phyloP scores from a whole-genome alignment of 176 grass and related monocot species.

The Hsuehochloa calcarea region DNA sequence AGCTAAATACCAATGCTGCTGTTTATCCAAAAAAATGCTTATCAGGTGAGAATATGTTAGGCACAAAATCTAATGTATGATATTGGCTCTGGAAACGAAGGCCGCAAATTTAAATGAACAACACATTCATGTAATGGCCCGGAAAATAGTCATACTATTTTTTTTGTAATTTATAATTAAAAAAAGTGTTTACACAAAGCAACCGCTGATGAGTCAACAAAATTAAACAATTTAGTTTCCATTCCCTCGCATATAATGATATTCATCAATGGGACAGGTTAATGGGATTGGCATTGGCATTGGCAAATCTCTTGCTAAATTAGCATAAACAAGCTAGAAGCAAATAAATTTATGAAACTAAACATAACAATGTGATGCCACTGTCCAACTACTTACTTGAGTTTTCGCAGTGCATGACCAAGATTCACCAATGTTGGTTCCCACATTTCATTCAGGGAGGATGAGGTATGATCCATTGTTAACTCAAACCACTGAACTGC shows the following conservation, averaged over 20 bases:
- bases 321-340: conserved; percentile 18
- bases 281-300: background rate
- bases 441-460: conserved; percentile 86
- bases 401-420: conserved; percentile 76
- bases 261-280: conserved; percentile 6
- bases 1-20: conserved; percentile 8
- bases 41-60: conserved; percentile 17
- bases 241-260: conserved; percentile 20
- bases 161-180: conserved; percentile 2
- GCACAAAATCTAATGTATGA: conserved; percentile 4
- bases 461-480: conserved; percentile 63
- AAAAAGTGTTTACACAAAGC: background rate
- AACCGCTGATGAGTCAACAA: background rate
- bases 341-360: background rate
- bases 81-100: background rate
- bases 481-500: conserved; percentile 85
- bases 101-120: conserved; percentile 5
- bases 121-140: background rate
- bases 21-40: conserved; percentile 18
- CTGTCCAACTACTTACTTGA: conserved; percentile 67
- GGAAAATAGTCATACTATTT: too few relatives aligned
- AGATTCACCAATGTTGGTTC: conserved; percentile 99
- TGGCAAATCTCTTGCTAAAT: conserved; percentile 8
- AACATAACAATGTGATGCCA: conserved; percentile 11
- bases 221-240: conserved; percentile 7